Evolutionary conservation across 441 rosid genomes (phyloP).

Genomic region (Erysimum pusillum): DNA sequence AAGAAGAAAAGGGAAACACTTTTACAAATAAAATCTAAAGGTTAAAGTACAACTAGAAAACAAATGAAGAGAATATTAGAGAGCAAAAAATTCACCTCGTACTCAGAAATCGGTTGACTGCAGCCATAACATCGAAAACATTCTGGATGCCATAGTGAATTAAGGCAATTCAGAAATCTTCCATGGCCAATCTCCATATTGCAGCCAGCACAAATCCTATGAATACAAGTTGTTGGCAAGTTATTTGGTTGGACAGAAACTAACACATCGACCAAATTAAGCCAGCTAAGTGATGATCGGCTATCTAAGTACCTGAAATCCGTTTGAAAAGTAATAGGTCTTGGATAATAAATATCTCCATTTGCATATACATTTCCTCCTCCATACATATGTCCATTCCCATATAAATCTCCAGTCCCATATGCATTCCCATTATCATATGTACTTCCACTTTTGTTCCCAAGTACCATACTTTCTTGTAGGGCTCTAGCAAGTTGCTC

Average conservation of each 20-base stretch:
- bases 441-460: slow-evolving; percentile 51
- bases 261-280: slow-evolving; percentile 13
- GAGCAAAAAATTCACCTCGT: slow-evolving; percentile 56
- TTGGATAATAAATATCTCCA: slow-evolving; percentile 52
- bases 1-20: slow-evolving; percentile 37
- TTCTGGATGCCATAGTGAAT: slow-evolving; percentile 75
- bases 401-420: slow-evolving; percentile 44
- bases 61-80: not conserved
- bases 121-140: slow-evolving; percentile 75
- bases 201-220: slow-evolving; percentile 84
- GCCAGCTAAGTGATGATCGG: not conserved
- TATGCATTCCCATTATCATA: slow-evolving; percentile 45
- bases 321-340: slow-evolving; percentile 52
- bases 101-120: slow-evolving; percentile 70
- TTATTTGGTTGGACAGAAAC: not conserved
- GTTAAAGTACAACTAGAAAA: slow-evolving; percentile 13
- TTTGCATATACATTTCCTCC: slow-evolving; percentile 46
- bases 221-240: slow-evolving; percentile 34
- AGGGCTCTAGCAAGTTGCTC: slow-evolving; percentile 80
- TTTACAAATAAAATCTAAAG: slow-evolving; percentile 2
- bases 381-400: slow-evolving; percentile 49
- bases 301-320: slow-evolving; percentile 62
- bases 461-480: slow-evolving; percentile 69
- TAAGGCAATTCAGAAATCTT: slow-evolving; percentile 69
- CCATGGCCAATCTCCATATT: slow-evolving; percentile 77